phyloP scores from a whole-genome alignment of 1,284 basidiomycete species.

The Melampsora medusae region DNA sequence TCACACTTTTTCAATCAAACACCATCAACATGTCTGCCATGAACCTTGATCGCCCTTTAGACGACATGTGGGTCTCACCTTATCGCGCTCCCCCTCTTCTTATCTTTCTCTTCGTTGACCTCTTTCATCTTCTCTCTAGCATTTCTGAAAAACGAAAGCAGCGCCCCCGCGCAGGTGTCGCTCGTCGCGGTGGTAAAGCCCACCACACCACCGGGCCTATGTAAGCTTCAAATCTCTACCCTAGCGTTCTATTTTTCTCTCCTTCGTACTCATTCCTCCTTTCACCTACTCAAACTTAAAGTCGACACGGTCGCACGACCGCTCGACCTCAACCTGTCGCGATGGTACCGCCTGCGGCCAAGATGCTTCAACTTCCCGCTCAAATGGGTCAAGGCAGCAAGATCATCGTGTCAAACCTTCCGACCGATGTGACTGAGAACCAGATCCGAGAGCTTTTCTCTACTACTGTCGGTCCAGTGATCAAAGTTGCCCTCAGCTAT shows the following conservation, averaged over 20 bases:
- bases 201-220: slow-evolving; percentile 26
- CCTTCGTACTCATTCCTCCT: neutral
- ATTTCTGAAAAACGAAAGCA: slow-evolving; percentile 42
- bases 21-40: slow-evolving; percentile 19
- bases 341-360: slow-evolving; percentile 9
- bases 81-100: neutral
- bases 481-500: slow-evolving; percentile 29
- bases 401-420: slow-evolving; percentile 44
- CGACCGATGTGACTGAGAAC: slow-evolving; percentile 40
- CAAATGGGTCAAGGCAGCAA: slow-evolving; percentile 42
- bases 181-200: slow-evolving; percentile 36
- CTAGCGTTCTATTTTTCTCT: neutral
- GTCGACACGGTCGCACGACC: slow-evolving; percentile 23
- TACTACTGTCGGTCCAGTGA: slow-evolving; percentile 43
- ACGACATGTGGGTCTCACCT: slow-evolving; percentile 31
- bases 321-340: slow-evolving; percentile 15
- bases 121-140: slow-evolving; percentile 14
- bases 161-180: slow-evolving; percentile 5
- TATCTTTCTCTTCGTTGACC: neutral
- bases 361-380: slow-evolving; percentile 34
- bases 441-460: slow-evolving; percentile 42
- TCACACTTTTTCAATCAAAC: no score
- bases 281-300: neutral
- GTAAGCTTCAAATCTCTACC: slow-evolving; percentile 9
- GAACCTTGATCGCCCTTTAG: slow-evolving; percentile 42